Conservation (phyloP, 192 early-diverging fungal genomes). For the Linnemannia schmuckeri region DNA sequence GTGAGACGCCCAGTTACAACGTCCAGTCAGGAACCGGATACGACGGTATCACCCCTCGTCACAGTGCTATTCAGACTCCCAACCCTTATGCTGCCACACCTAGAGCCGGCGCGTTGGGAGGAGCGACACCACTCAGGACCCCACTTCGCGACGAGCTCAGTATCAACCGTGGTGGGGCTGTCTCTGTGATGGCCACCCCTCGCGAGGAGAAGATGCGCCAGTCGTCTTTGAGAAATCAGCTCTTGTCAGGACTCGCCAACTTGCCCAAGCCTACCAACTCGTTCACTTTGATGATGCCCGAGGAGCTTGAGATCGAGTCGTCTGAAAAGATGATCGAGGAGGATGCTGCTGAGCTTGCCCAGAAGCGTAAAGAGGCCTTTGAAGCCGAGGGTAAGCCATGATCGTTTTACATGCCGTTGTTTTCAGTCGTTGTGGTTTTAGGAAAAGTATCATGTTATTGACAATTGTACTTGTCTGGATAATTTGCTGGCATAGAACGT, state of each 20-base stretch:
- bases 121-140: conserved; percentile 71
- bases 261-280: conserved; percentile 94
- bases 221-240: conserved; percentile 73
- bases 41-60: conserved; percentile 72
- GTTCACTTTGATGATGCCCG: conserved; percentile 91
- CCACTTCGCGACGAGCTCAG: conserved; percentile 75
- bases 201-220: conserved; percentile 72
- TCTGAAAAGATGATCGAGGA: conserved; percentile 61
- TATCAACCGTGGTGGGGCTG: conserved; percentile 61
- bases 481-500: conserved; percentile 39
- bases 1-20: conserved; percentile 64
- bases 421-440: neutral
- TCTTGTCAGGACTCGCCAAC: conserved; percentile 74
- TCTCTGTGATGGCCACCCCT: conserved; percentile 73
- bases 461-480: neutral
- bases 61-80: conserved; percentile 74
- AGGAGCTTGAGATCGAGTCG: conserved; percentile 61
- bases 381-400: conserved; percentile 60
- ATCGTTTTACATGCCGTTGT: neutral
- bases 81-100: conserved; percentile 78
- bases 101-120: conserved; percentile 53
- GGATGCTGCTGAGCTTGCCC: conserved; percentile 81
- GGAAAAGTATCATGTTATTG: neutral
- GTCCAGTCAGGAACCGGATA: conserved; percentile 69
- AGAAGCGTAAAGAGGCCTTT: conserved; percentile 60